Base-by-base conservation (phyloP, 495 filamentous ascomycete genomes). In the Neohortaea acidophila region DNA sequence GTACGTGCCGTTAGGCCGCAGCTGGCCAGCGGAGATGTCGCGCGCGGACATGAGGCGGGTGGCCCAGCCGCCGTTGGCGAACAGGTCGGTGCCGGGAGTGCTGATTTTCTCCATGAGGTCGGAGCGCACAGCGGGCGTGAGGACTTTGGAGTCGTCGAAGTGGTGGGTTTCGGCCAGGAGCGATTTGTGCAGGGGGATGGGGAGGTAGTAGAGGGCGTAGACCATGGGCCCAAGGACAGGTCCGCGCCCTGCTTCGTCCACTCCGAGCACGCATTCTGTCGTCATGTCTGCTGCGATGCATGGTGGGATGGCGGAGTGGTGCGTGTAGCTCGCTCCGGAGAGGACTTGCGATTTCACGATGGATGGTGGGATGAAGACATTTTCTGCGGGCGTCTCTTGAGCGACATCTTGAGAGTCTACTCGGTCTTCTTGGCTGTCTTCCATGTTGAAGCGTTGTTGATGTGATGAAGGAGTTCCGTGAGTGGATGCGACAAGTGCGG, bases 201-300 rank as follows among this genome's bases (percentile, higher is more conserved):
- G 84, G 1, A 94, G 70, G 63, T 85, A 94, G 65, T 87, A 80
- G 48, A 84, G 69, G 41, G 78, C 79, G 65, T 96, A 96, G 45
- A 96, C 86, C 89, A 97, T 97, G 9, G 89, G 87, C 2, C 89
- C 89, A 3, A 97, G 69, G 5, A 96, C 91, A 14, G 89, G 91
- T 6, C 89, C 89, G 44, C 89, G 75, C 33, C 89, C 89, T 40
- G 89, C 89, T 68, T 97, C 89, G 57, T 97, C 89, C 34, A 97
- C 78, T 24, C 89, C 89, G 13, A 97, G 68, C 21, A 79, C 75
- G 45, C 76, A 79, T 58, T 69, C 62, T 2, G 65, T 57, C 19
- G 61, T 51, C 35, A 69, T 62, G 36, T 57, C 51, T n/a, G 59
- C 45, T 0, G 69, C 44, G 12, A 70, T 60, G 32, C 71, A 58